Base-by-base conservation (phyloP, 1,139 yeast genomes). In the Geotrichum phurueaensis region DNA sequence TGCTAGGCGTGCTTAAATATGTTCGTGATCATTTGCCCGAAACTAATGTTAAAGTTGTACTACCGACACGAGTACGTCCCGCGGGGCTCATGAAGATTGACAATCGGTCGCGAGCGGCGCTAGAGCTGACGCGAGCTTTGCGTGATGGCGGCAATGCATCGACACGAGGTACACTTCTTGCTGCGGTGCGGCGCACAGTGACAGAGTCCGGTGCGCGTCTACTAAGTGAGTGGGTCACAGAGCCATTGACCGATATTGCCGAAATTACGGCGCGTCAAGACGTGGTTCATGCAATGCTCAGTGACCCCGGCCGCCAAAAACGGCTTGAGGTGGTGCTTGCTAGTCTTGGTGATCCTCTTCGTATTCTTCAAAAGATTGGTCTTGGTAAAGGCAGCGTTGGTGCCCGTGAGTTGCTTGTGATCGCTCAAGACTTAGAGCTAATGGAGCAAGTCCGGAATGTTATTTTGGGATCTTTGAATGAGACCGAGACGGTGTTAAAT, bases 151-250 rank as follows among this genome's bases (percentile, higher is more conserved):
- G 84, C n/a, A 81, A 81, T 20, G 58, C 56, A 2, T 79, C 85
- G 15, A 76, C 76, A 4, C 80, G 80, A 13, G 97, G 97, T 0
- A 85, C 97, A 0, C 73, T 94, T 20, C 75, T 89, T 13, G 81
- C 84, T 20, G 80, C 89, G 0, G 80, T 94, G 9, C 82, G 83
- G 62, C 76, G 87, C 60, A 94, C 98, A 0, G 82, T 82, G 1
- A 90, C 99, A 0, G 80, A 86, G 0, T 84, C 96, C 0, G 99
- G 99, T 0, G 77, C 96, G 0, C 77, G 99, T 55, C 70, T 88
- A 25, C 75, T 94, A 22, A 81, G 86, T 2, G 85, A 86, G 59
- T 91, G 98, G 97, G 74, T 94, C 2, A 80, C 89, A 23, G 85
- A 92, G 0, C 99, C 99, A 0, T 79, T 89, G 0, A 78, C 87